Evolutionary conservation across 1,139 yeast genomes (phyloP).

Genomic region (Hyphopichia fennica): DNA sequence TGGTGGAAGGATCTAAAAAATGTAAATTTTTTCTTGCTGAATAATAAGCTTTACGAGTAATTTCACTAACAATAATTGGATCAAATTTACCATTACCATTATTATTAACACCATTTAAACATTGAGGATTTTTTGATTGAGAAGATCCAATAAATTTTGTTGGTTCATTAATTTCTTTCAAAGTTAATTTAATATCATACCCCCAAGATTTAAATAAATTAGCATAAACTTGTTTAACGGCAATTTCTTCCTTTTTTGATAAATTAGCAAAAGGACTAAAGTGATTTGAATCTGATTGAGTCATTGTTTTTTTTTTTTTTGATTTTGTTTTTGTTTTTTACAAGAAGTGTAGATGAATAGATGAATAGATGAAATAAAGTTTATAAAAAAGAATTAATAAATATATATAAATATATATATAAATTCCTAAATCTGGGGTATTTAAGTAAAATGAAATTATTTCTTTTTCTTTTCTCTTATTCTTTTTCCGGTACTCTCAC

Average conservation of each 20-base stretch:
- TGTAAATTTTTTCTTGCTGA: not conserved
- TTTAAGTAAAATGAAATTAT: too few relatives aligned
- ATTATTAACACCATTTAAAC: too few relatives aligned
- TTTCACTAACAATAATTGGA: slow-evolving; percentile 13
- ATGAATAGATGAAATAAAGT: too few relatives aligned
- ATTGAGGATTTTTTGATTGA: slow-evolving; percentile 8
- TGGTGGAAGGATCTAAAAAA: not conserved
- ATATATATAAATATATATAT: too few relatives aligned
- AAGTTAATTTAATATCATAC: slow-evolving; percentile 44
- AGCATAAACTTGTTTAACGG: slow-evolving; percentile 76
- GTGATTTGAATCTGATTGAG: too few relatives aligned
- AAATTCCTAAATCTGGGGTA: too few relatives aligned
- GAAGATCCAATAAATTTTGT: slow-evolving; percentile 11
- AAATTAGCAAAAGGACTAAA: not conserved
- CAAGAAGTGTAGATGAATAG: too few relatives aligned
- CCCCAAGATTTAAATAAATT: slow-evolving; percentile 63
- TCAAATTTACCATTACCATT: too few relatives aligned
- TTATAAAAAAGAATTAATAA: too few relatives aligned
- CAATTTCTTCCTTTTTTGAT: slow-evolving; percentile 38
- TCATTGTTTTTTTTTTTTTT: not conserved
- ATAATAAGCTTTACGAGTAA: slow-evolving; percentile 5
- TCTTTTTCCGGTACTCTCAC: too few relatives aligned
- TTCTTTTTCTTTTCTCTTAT: too few relatives aligned
- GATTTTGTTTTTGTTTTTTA: not conserved
- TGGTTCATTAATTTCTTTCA: slow-evolving; percentile 9